Percentiles rank a stretch among this genome's conserved stretches.
Conservation (phyloP, 2,329 filamentous ascomycete species). For the Thielaviopsis populi region DNA sequence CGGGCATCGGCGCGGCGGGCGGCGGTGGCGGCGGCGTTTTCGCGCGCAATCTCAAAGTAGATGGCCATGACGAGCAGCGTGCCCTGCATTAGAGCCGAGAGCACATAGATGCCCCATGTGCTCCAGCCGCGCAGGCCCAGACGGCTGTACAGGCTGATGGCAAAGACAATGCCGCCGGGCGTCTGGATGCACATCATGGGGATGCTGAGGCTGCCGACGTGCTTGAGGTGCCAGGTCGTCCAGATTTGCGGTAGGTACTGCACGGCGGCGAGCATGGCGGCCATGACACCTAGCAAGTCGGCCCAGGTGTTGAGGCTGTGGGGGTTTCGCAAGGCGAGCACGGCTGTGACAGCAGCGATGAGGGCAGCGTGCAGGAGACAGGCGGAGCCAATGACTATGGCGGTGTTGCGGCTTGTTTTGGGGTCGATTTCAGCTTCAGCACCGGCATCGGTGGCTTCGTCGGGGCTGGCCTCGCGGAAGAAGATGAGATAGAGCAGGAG, state of each 20-base stretch:
- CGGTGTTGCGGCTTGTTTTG: constrained; percentile 59
- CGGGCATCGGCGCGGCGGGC: constrained; percentile 24
- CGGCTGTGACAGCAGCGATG: constrained; percentile 50
- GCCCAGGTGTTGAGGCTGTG: constrained; percentile 61
- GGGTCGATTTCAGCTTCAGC: constrained; percentile 30
- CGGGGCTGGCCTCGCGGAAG: constrained; percentile 50
- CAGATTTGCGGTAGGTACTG: constrained; percentile 95
- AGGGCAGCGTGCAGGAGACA: constrained; percentile 65
- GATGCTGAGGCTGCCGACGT: constrained; percentile 82
- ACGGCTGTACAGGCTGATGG: constrained; percentile 63
- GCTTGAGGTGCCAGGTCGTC: constrained; percentile 72
- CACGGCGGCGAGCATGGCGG: constrained; percentile 62
- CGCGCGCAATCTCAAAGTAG: constrained; percentile 46
- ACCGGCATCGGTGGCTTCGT: constrained; percentile 31
- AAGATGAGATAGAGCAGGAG: constrained; percentile 89
- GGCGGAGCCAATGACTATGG: constrained; percentile 55
- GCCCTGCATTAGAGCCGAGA: constrained; percentile 78
- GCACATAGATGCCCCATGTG: constrained; percentile 80
- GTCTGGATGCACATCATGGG: constrained; percentile 98
- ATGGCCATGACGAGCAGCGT: constrained; percentile 66
- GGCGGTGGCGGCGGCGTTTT: constrained; percentile 3
- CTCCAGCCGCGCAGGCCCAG: constrained; percentile 81
- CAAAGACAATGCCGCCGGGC: constrained; percentile 80
- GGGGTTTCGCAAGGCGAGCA: constrained; percentile 50
- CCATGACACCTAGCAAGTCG: constrained; percentile 66